Base-by-base conservation (phyloP, 2,329 filamentous ascomycete species). In the Boeremia lycopersici region DNA sequence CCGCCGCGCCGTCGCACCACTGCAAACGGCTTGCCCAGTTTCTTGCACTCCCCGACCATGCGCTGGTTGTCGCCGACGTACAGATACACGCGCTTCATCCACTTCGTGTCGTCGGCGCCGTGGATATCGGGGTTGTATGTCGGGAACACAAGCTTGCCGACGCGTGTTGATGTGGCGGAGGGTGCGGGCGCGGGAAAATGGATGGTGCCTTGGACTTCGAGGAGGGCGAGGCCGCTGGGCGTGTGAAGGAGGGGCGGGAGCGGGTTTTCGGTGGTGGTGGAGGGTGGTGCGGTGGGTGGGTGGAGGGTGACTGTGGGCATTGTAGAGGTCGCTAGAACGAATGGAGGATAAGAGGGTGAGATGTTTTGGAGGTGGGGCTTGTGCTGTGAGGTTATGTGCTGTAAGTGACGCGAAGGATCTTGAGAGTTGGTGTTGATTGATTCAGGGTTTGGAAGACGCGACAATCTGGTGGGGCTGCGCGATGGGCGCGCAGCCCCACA, bases 171-270 rank as follows among this genome's bases (percentile, higher is more conserved):
- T 17, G 63, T 28, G 2, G 72, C 69, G 31, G 76, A 57, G 5
- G 69, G 43, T 61, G 46, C 2, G 17, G 49, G 49, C 10, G 49
- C 5, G 7, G 91, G 87, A 1, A 92, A 80, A 74, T 96, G 93
- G 77, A 99, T 88, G 12, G 86, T 91, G 57, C 93, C 95, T 79
- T 99, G 95, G 12, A 99, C 85, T 77, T 98, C 95, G 53, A 99
- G 81, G 40, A 99, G 82, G 15, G 93, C 93, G 35, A 97, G 84
- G 45, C 95, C 95, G 0, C 89, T 87, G 0, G 95, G 95, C 0
- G 93, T 97, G 65, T 93, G 90, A 13, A 98, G 84, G 59, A 96
- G 82, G n/a, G 83, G 75, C 1, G 95, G 95, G 4, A 98, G 84
- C 4, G 90, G 87, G 64, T 84, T 86, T 31, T 56, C 56, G 41